Conservation (phyloP, 768 basidiomycete genomes). For the Tylopilus vinaceipallidus region DNA sequence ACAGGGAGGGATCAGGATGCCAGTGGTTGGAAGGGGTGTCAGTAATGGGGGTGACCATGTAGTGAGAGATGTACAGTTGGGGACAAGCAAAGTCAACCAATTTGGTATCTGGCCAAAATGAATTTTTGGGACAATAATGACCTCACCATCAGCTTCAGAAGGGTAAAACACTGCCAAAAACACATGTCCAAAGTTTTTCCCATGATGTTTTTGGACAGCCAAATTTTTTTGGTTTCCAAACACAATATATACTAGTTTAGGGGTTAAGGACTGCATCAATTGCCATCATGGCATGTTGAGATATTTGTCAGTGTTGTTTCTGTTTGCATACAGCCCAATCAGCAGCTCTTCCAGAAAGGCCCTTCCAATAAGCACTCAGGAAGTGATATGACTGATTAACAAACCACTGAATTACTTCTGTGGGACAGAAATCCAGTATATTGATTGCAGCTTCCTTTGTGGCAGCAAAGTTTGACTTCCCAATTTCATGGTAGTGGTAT, state of each 20-base stretch:
- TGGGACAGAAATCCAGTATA: slow-evolving; percentile 35
- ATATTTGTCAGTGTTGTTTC: slow-evolving; percentile 28
- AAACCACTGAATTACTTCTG: slow-evolving; percentile 36
- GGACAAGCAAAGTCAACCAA: no score
- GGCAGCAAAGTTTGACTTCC: slow-evolving; percentile 32
- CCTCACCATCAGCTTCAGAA: no score
- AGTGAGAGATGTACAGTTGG: no score
- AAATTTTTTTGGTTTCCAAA: neutral
- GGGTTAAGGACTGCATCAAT: neutral
- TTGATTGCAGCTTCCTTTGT: slow-evolving; percentile 28
- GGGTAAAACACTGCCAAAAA: no score
- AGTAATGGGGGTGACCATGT: no score
- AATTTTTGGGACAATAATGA: no score
- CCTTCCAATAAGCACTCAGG: slow-evolving; percentile 32
- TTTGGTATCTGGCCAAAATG: no score
- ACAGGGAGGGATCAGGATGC: no score
- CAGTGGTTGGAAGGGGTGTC: no score
- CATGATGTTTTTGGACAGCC: neutral
- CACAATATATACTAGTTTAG: neutral
- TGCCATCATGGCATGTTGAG: slow-evolving; percentile 8
- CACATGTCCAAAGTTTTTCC: neutral
- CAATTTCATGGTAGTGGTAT: slow-evolving; percentile 32
- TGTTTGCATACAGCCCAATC: no score
- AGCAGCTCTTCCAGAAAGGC: no score
- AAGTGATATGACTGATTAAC: slow-evolving; percentile 37